Percentiles rank a stretch among this genome's conserved stretches.
Conservation (phyloP, 176 grass and related monocot species). For the Guadua angustifolia region DNA sequence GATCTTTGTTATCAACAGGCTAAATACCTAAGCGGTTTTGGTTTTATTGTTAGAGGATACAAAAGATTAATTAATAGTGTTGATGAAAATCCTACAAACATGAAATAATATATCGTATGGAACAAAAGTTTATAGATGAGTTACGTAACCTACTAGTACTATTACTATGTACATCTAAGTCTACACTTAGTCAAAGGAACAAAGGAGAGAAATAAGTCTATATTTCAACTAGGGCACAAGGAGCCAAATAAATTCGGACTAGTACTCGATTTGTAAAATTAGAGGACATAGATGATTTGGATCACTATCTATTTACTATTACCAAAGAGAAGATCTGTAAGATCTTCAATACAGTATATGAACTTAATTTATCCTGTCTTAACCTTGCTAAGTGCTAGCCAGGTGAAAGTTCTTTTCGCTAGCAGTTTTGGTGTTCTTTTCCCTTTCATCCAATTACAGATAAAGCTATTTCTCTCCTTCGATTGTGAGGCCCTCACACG, state of each 20-base stretch:
- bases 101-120: background rate
- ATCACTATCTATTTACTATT: background rate
- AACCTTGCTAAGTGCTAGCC: no score
- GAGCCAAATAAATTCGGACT: background rate
- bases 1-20: no score
- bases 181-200: background rate
- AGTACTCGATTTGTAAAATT: background rate
- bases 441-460: no score
- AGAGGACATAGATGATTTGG: background rate
- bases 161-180: background rate
- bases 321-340: background rate
- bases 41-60: no score
- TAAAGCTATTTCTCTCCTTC: no score
- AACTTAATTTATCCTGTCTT: background rate
- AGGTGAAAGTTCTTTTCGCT: no score
- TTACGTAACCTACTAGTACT: background rate
- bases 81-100: background rate
- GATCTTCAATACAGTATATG: background rate
- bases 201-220: background rate
- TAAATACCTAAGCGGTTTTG: no score
- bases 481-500: no score
- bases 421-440: no score
- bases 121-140: background rate
- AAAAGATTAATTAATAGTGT: background rate
- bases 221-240: background rate